These are phyloP conservation scores for Trametes meyenii DNA, from an alignment of 768 basidiomycete genomes.

Conservation along the genomic window DNA sequence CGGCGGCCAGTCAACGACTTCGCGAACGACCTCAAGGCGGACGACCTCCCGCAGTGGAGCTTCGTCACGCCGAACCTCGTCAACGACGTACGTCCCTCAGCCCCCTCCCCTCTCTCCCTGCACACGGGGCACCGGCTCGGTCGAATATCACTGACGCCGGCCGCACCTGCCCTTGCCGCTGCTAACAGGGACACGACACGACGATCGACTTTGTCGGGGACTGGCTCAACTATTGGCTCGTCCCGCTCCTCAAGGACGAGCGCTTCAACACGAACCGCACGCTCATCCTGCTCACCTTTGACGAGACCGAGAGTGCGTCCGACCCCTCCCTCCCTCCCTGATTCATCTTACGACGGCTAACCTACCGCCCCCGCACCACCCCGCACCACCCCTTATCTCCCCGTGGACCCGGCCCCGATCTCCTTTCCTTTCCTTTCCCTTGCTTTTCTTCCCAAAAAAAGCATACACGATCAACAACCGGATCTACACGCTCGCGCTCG, in stretches of 20 bases:
- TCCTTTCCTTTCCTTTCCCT: conserved; percentile 1
- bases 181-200: conserved; percentile 51
- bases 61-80: conserved; percentile 64
- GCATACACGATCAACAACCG: conserved; percentile 46
- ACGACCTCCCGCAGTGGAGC: conserved; percentile 58
- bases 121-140: too few species aligned
- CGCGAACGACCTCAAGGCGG: conserved; percentile 52
- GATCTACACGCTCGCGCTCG: conserved; percentile 48
- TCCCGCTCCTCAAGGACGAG: conserved; percentile 50
- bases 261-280: conserved; percentile 58
- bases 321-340: neutral
- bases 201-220: conserved; percentile 46
- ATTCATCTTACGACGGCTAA: neutral
- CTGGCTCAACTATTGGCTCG: conserved; percentile 55
- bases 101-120: too few species aligned
- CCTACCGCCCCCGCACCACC: neutral
- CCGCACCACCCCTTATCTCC: too few species aligned
- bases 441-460: conserved; percentile 10
- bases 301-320: conserved; percentile 48
- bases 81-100: conserved; percentile 48
- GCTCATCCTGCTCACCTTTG: conserved; percentile 63
- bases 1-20: conserved; percentile 63
- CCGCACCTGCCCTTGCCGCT: too few species aligned
- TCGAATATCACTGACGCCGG: too few species aligned
- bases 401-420: too few species aligned